Conservation (phyloP, 2,329 filamentous ascomycete genomes). For the Catunica adiposa region DNA sequence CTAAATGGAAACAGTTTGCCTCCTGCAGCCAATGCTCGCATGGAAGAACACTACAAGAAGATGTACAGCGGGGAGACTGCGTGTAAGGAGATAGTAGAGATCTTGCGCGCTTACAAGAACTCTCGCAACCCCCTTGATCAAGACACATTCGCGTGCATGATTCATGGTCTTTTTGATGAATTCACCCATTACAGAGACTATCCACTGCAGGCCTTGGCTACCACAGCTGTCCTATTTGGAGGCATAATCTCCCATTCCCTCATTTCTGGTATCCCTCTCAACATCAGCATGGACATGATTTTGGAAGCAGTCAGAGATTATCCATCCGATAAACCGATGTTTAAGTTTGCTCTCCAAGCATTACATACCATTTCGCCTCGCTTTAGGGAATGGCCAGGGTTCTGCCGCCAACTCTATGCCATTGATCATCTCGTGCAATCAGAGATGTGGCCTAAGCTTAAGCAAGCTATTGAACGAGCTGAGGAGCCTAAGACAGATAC, state of each 20-base stretch:
- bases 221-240: conserved; percentile 89
- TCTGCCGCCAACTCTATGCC: conserved; percentile 70
- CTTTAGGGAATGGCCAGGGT: conserved; percentile 86
- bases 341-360: conserved; percentile 92
- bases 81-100: conserved; percentile 68
- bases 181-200: conserved; percentile 93
- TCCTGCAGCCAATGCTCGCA: conserved; percentile 63
- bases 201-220: conserved; percentile 86
- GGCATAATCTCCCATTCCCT: conserved; percentile 91
- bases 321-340: conserved; percentile 73
- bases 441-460: conserved; percentile 55
- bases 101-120: conserved; percentile 73
- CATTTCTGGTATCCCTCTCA: conserved; percentile 74
- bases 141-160: conserved; percentile 96
- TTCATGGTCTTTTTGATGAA: conserved; percentile 92
- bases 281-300: conserved; percentile 93
- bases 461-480: conserved; percentile 4
- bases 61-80: conserved; percentile 92
- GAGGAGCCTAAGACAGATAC: background rate
- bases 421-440: conserved; percentile 71
- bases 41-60: conserved; percentile 95
- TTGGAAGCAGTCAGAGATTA: conserved; percentile 88
- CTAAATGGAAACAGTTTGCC: conserved; percentile 68
- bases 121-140: conserved; percentile 74
- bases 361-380: conserved; percentile 73